These are phyloP conservation scores for Prosopis cineraria DNA, from an alignment of 306 rosid species.

Conservation along the genomic window DNA sequence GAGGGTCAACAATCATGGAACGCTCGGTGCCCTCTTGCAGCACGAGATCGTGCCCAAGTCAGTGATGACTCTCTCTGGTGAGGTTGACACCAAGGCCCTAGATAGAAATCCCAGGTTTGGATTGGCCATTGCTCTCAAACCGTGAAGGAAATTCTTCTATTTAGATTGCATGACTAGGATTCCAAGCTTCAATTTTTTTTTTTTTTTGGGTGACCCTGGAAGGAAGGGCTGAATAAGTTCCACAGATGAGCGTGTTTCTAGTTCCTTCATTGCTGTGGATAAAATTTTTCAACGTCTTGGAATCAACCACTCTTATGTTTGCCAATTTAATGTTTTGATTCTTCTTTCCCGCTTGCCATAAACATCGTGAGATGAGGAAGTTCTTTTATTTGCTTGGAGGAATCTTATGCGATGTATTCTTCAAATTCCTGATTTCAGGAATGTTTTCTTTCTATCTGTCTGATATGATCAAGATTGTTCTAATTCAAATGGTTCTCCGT, in stretches of 20 bases:
- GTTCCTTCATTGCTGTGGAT: slow-evolving; percentile 50
- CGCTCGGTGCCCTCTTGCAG: slow-evolving; percentile 81
- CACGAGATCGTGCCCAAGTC: slow-evolving; percentile 91
- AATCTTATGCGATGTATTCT: background rate
- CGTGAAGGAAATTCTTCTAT: slow-evolving; percentile 49
- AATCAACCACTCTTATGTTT: slow-evolving; percentile 34
- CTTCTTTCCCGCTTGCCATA: slow-evolving; percentile 35
- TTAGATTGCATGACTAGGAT: slow-evolving; percentile 29
- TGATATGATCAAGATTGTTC: background rate
- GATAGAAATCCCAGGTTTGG: slow-evolving; percentile 85
- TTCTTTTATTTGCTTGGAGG: slow-evolving; percentile 37
- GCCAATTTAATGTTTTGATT: slow-evolving; percentile 27
- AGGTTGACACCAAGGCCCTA: slow-evolving; percentile 83
- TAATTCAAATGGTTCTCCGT: background rate
- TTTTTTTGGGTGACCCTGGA: slow-evolving; percentile 63
- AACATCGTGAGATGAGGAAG: slow-evolving; percentile 45
- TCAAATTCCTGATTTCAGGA: background rate
- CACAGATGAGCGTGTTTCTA: slow-evolving; percentile 49
- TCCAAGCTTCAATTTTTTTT: slow-evolving; percentile 54
- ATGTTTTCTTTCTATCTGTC: slow-evolving; percentile 1
- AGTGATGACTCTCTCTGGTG: slow-evolving; percentile 77
- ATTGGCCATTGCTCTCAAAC: slow-evolving; percentile 84
- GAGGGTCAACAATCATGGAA: slow-evolving; percentile 83
- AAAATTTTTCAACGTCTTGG: slow-evolving; percentile 39
- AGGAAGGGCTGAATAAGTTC: slow-evolving; percentile 72